Conservation (phyloP, 352 stramenopile species). For the Pythium vanterpoolii region DNA sequence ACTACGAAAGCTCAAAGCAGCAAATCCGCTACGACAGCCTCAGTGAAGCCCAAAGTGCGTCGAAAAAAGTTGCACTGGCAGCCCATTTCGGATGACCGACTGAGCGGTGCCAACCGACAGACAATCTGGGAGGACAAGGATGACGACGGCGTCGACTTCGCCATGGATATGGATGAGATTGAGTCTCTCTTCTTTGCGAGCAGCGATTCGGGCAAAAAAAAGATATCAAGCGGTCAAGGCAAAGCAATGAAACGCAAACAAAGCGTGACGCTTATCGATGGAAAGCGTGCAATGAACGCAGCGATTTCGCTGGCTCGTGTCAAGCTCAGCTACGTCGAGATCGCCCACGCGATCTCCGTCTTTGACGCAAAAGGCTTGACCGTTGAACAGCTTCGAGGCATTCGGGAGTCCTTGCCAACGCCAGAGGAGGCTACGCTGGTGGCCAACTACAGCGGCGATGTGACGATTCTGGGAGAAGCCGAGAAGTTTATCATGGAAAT, state of each 20-base stretch:
- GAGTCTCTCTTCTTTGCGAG: conserved; percentile 84
- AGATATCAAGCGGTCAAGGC: conserved; percentile 7
- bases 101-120: conserved; percentile 64
- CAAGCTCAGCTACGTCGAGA: conserved; percentile 90
- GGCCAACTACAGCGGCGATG: conserved; percentile 71
- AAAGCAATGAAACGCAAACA: conserved; percentile 72
- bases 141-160: conserved; percentile 60
- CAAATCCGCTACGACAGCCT: neutral
- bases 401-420: conserved; percentile 94
- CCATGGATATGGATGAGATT: conserved; percentile 88
- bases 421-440: conserved; percentile 89
- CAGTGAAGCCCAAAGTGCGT: conserved; percentile 27
- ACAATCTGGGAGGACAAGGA: conserved; percentile 84
- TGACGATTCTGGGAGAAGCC: conserved; percentile 59
- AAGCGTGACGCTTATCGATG: conserved; percentile 91
- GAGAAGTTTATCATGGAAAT: conserved; percentile 91
- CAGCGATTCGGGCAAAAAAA: conserved; percentile 61
- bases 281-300: conserved; percentile 97
- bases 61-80: conserved; percentile 91
- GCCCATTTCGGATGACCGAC: conserved; percentile 74
- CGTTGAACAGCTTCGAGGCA: conserved; percentile 76
- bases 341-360: conserved; percentile 67
- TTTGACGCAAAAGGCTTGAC: conserved; percentile 68
- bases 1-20: neutral
- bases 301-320: conserved; percentile 95